Base-by-base conservation (phyloP, 306 rosid species). In the Citrullus mucosospermus region DNA sequence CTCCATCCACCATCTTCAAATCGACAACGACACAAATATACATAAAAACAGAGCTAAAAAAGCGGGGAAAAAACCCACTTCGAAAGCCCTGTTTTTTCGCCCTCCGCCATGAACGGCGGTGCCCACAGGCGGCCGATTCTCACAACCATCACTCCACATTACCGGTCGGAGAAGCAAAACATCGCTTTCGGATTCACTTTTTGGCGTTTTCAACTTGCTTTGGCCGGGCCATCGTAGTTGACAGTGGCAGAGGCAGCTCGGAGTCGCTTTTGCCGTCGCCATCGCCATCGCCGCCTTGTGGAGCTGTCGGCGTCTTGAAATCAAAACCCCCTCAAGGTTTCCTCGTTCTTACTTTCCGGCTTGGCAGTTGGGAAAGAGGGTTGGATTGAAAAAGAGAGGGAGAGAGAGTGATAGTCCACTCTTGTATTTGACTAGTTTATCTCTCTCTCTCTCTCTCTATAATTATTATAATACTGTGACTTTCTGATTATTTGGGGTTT, bases 401-500 rank as follows among this genome's bases (percentile, higher is more conserved):
- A 73, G 43, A 51, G 78, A 73, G 28, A 73, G 60, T 73, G 78
- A 73, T 73, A 73, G 61, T 51, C 78, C 78, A 73, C 62, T 73
- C 61, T 53, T 39, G 59, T 53, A 73, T 73, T 73, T 53, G 62
- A 73, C 78, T 73, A 73, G 12, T 38, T 13, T 44, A 46, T 43
- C 1, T 76, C 30, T 39, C 61, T 73, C 8, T 76, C 25, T 36
- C 59, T 72, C 6, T 72, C 56, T 73, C 56, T 32, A 6, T 28
- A 78, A 78, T 63, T 78, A 62, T 61, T 78, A 62, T 44, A 48
- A 28, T 62, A 16, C 22, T 78, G 41, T 13, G 14, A 32, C 12
- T 30, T 78, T 44, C 58, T 44, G 51, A 58, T 60, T 58, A 39
- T n/a, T 70, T 77, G 30, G 67, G 30, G 6, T 48, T 78, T 78